A percentile compares a stretch with the other conserved stretches of the same genome.
phyloP scores from a whole-genome alignment of 768 basidiomycete species.

The Pisolithus orientalis region DNA sequence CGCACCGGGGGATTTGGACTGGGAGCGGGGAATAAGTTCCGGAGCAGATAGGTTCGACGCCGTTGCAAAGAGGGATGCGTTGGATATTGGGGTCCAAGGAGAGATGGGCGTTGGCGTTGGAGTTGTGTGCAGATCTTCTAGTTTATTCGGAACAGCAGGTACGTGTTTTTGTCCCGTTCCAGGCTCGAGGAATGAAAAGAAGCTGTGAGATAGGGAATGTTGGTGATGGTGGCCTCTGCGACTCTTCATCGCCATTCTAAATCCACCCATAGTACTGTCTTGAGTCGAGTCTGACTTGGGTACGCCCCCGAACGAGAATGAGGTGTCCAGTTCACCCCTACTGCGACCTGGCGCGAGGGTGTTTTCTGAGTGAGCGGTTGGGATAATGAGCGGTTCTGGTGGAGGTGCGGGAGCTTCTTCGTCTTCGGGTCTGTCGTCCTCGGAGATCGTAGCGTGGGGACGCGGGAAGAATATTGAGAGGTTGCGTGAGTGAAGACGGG shows the following conservation, averaged over 20 bases:
- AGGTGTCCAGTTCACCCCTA: conserved; percentile 41
- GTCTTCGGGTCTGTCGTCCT: conserved; percentile 50
- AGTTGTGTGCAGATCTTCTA: conserved; percentile 44
- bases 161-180: conserved; percentile 22
- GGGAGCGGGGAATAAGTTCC: conserved; percentile 15
- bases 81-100: conserved; percentile 59
- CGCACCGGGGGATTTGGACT: conserved; percentile 16
- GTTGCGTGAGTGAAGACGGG: conserved; percentile 84
- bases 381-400: conserved; percentile 38
- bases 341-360: conserved; percentile 16
- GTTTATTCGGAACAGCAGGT: conserved; percentile 7
- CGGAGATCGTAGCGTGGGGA: conserved; percentile 55
- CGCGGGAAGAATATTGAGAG: conserved; percentile 88
- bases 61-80: conserved; percentile 1
- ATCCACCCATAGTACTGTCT: conserved; percentile 7
- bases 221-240: conserved; percentile 82
- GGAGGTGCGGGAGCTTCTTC: conserved; percentile 42
- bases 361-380: conserved; percentile 33
- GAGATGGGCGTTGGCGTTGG: conserved; percentile 59
- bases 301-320: conserved; percentile 60
- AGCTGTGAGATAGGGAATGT: conserved; percentile 90
- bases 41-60: not conserved
- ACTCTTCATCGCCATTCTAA: conserved; percentile 20
- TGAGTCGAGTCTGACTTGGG: conserved; percentile 24
- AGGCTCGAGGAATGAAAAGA: conserved; percentile 93